phyloP scores from a whole-genome alignment of 371 early-diverging fungal species.

The Mortierella sp. region DNA sequence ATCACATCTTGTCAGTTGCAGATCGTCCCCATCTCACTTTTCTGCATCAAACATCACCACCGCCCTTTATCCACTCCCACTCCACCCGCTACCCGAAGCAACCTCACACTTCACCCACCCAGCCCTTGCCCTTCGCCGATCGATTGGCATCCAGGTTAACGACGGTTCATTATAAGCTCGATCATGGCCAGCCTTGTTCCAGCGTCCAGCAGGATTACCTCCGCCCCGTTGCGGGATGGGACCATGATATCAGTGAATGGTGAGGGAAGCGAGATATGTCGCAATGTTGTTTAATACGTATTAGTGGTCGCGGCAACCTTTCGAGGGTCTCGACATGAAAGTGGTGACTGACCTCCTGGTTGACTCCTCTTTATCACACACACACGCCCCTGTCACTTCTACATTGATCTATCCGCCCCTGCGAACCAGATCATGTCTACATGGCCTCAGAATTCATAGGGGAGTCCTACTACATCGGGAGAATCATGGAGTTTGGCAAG shows the following conservation, averaged over 20 bases:
- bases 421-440: slow-evolving; percentile 79
- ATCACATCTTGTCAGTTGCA: no score
- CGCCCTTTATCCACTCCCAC: no score
- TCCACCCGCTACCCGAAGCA: no score
- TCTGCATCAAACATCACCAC: no score
- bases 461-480: slow-evolving; percentile 84
- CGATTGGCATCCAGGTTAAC: no score
- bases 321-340: not conserved
- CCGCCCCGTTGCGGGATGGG: slow-evolving; percentile 40
- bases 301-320: no score
- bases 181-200: slow-evolving; percentile 39
- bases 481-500: slow-evolving; percentile 84
- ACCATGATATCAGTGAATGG: slow-evolving; percentile 47
- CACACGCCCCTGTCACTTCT: not conserved
- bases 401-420: no score
- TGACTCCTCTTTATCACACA: not conserved
- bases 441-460: slow-evolving; percentile 79
- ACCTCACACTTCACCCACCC: not conserved
- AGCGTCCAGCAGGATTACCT: slow-evolving; percentile 21
- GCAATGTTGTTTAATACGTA: no score
- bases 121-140: no score
- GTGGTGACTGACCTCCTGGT: no score
- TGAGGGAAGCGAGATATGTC: slow-evolving; percentile 5
- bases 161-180: not conserved
- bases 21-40: no score